phyloP scores from a whole-genome alignment of 176 grass and related monocot species.

The Dendrocalamus sinicus region DNA sequence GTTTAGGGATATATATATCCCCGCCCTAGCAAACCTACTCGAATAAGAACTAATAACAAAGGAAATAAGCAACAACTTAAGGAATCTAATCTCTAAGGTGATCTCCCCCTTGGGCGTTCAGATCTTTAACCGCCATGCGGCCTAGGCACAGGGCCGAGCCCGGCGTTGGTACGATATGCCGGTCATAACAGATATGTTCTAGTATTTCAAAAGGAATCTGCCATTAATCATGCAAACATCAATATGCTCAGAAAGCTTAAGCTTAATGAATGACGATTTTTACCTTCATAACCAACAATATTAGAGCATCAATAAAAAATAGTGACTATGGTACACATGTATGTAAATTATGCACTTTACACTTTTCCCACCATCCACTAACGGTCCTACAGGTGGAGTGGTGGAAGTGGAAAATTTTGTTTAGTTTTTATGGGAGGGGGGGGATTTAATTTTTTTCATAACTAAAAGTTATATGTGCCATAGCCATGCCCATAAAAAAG shows the following conservation, averaged over 20 bases:
- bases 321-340: background rate
- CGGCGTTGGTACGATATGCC: too few relatives aligned
- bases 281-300: background rate
- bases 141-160: too few relatives aligned
- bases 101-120: too few relatives aligned
- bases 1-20: too few relatives aligned
- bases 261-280: background rate
- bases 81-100: too few relatives aligned
- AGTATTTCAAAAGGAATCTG: background rate
- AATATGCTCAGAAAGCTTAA: conserved; percentile 1
- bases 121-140: too few relatives aligned
- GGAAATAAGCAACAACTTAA: too few relatives aligned
- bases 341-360: background rate
- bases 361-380: background rate
- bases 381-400: background rate
- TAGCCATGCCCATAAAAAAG: background rate
- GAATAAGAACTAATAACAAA: too few relatives aligned
- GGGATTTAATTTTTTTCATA: background rate
- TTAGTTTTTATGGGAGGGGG: too few relatives aligned
- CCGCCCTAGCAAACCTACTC: too few relatives aligned
- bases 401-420: background rate
- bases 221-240: background rate
- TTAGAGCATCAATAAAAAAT: conserved; percentile 9
- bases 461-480: background rate
- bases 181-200: background rate